Evolutionary conservation across 2,329 filamentous ascomycete genomes (phyloP).

Genomic region (Nigrograna mackinnonii): DNA sequence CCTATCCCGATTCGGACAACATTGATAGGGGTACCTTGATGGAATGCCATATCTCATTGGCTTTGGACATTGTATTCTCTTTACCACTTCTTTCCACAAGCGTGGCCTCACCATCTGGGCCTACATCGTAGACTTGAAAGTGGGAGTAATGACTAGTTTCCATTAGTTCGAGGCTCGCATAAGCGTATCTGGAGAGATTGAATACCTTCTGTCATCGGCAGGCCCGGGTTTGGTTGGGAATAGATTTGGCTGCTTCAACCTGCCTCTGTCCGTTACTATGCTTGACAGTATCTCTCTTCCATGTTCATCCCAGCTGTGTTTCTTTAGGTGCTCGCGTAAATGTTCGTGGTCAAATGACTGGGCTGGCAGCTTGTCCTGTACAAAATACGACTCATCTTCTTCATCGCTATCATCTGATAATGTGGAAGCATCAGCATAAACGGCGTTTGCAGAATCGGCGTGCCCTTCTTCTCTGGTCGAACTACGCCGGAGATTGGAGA

Average conservation of each 20-base stretch:
- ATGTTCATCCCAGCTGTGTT: conserved; percentile 46
- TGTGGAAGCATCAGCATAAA: conserved; percentile 37
- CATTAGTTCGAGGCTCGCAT: not conserved
- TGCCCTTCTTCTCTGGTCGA: conserved; percentile 22
- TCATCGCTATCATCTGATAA: conserved; percentile 39
- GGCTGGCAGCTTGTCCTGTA: conserved; percentile 43
- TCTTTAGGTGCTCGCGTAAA: conserved; percentile 49
- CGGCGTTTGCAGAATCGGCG: conserved; percentile 13
- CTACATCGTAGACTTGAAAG: conserved; percentile 57
- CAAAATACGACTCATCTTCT: conserved; percentile 38
- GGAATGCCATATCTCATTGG: conserved; percentile 33
- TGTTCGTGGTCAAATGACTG: conserved; percentile 48
- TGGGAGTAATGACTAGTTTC: not conserved
- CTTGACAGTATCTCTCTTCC: conserved; percentile 45
- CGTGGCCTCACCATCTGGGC: conserved; percentile 48
- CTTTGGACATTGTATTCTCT: conserved; percentile 38
- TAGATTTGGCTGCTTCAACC: conserved; percentile 48
- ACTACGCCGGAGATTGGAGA: conserved; percentile 25
- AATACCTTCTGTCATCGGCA: conserved; percentile 46
- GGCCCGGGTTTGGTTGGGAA: conserved; percentile 46
- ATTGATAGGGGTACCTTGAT: no score
- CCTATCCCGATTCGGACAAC: no score
- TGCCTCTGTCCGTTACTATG: conserved; percentile 47
- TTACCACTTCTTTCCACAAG: conserved; percentile 36
- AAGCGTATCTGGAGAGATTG: conserved; percentile 53